Evolutionary conservation across 257 asterid species (phyloP).

Genomic region (Leonotis leonurus): DNA sequence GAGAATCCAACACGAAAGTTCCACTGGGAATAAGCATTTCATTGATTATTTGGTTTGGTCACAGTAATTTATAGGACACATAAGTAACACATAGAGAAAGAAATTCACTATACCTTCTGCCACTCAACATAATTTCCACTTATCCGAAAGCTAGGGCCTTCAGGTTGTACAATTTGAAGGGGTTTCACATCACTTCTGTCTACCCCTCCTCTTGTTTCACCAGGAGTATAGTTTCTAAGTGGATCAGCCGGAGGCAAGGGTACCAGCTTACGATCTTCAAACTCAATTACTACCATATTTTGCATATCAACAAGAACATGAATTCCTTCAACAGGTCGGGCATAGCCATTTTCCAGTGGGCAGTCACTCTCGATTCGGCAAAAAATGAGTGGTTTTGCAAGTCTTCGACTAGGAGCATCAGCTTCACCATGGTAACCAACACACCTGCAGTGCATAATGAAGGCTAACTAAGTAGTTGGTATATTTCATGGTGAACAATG

Average conservation of each 20-base stretch:
- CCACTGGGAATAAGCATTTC: conserved; percentile 58
- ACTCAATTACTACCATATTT: conserved; percentile 83
- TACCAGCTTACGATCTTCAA: conserved; percentile 89
- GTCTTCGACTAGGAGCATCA: conserved; percentile 94
- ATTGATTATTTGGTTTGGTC: not conserved
- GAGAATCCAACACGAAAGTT: conserved; percentile 93
- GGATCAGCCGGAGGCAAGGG: conserved; percentile 98
- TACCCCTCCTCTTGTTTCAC: conserved; percentile 91
- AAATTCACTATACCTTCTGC: conserved; percentile 70
- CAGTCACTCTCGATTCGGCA: conserved; percentile 95
- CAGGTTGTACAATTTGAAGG: conserved; percentile 81
- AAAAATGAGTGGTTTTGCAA: conserved; percentile 90
- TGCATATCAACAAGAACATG: conserved; percentile 93
- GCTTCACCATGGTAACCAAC: conserved; percentile 87
- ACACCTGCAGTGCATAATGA: conserved; percentile 54
- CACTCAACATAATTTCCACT: conserved; percentile 81
- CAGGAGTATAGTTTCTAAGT: conserved; percentile 83
- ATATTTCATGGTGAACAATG: not conserved
- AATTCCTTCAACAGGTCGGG: conserved; percentile 97
- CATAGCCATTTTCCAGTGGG: conserved; percentile 97
- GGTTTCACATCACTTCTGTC: conserved; percentile 94
- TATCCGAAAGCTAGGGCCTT: conserved; percentile 95
- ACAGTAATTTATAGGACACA: not conserved
- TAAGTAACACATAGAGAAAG: not conserved
- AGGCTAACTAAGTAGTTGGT: not conserved